Evolutionary conservation across 495 filamentous ascomycete species (phyloP).

Genomic region (Staphylotrichum longicolle): DNA sequence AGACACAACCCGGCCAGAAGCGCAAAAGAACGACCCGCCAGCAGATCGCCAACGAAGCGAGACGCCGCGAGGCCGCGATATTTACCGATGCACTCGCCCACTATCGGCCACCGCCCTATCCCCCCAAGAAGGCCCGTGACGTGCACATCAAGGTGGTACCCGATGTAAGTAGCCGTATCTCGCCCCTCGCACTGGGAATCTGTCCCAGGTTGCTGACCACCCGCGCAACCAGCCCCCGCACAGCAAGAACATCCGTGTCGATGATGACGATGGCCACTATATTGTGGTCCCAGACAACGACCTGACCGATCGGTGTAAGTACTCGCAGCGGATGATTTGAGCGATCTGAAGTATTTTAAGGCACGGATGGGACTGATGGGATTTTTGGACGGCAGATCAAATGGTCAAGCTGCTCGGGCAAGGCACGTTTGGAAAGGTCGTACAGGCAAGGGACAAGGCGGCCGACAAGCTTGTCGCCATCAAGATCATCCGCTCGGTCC

Average conservation of each 20-base stretch:
- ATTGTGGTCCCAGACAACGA: constrained; percentile 80
- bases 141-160: constrained; percentile 76
- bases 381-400: constrained; percentile 59
- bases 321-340: not conserved
- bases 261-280: constrained; percentile 97
- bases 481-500: constrained; percentile 96
- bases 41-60: constrained; percentile 76
- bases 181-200: not conserved
- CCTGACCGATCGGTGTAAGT: constrained; percentile 87
- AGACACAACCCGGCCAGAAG: constrained; percentile 67
- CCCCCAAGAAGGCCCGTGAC: constrained; percentile 87
- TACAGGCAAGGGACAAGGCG: constrained; percentile 79
- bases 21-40: constrained; percentile 80
- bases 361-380: not conserved
- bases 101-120: constrained; percentile 82
- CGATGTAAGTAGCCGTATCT: constrained; percentile 64
- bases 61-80: constrained; percentile 64
- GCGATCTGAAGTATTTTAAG: too few relatives aligned
- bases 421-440: constrained; percentile 97
- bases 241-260: constrained; percentile 60
- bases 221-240: constrained; percentile 41
- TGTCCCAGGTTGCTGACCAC: constrained; percentile 15
- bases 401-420: constrained; percentile 87
- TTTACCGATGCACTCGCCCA: constrained; percentile 67
- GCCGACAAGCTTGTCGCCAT: constrained; percentile 79